A percentile compares a stretch with the other conserved stretches of the same genome.
Conservation (phyloP, 257 asterid species). For the Rehmannia glutinosa region DNA sequence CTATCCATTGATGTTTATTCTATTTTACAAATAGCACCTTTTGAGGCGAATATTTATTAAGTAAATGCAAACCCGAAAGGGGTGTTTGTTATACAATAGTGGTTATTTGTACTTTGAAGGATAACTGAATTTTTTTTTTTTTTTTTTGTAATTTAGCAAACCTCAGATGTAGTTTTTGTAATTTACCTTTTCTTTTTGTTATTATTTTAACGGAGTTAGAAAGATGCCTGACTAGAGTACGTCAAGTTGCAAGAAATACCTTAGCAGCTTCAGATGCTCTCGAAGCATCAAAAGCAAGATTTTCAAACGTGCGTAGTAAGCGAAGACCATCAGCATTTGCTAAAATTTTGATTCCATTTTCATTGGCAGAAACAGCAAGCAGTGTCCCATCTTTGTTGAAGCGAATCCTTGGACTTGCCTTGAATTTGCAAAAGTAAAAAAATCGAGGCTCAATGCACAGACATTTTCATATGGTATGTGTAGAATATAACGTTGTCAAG, state of each 20-base stretch:
- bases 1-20: too few relatives aligned
- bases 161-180: too few relatives aligned
- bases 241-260: slow-evolving; percentile 37
- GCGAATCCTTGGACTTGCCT: slow-evolving; percentile 95
- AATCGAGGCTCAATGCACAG: slow-evolving; percentile 7
- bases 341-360: slow-evolving; percentile 76
- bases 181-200: too few relatives aligned
- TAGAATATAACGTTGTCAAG: background rate
- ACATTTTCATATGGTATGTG: background rate
- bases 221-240: background rate
- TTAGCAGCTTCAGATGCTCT: slow-evolving; percentile 65
- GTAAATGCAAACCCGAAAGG: too few relatives aligned
- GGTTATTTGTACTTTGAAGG: too few relatives aligned
- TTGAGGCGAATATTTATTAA: too few relatives aligned
- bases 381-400: slow-evolving; percentile 89
- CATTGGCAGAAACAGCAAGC: slow-evolving; percentile 79
- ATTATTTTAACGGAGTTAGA: background rate
- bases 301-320: slow-evolving; percentile 62
- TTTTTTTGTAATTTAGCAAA: too few relatives aligned
- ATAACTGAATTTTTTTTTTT: too few relatives aligned
- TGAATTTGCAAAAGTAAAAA: slow-evolving; percentile 22
- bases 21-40: too few relatives aligned
- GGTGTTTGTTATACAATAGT: too few relatives aligned
- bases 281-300: slow-evolving; percentile 68
- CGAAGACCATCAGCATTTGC: slow-evolving; percentile 83